phyloP scores from a whole-genome alignment of 768 basidiomycete species.

The Russula dissimulans region DNA sequence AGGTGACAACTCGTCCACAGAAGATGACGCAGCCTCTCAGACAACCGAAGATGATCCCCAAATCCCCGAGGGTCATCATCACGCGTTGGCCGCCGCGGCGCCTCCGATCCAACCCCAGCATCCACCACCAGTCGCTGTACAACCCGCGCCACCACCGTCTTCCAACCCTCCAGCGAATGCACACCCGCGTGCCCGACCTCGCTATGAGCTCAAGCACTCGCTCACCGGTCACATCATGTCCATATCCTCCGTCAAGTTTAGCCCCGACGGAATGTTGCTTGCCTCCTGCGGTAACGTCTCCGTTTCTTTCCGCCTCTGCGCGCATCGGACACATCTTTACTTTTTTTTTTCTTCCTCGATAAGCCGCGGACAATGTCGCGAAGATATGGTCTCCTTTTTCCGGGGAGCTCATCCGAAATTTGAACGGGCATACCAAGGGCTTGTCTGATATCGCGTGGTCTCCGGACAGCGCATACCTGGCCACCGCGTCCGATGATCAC shows the following conservation, averaged over 20 bases:
- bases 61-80: constrained; percentile 51
- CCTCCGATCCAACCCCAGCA: constrained; percentile 29
- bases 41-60: constrained; percentile 82
- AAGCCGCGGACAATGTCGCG: constrained; percentile 68
- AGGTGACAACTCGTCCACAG: constrained; percentile 37
- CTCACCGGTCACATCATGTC: constrained; percentile 72
- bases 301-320: background rate
- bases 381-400: constrained; percentile 82
- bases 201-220: constrained; percentile 59
- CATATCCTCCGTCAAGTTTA: constrained; percentile 87
- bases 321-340: background rate
- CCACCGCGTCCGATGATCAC: constrained; percentile 88
- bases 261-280: constrained; percentile 74
- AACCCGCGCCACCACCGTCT: background rate
- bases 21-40: constrained; percentile 64
- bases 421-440: constrained; percentile 70
- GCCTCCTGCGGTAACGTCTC: constrained; percentile 71
- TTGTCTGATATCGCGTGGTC: constrained; percentile 89
- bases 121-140: constrained; percentile 18
- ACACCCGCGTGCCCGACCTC: constrained; percentile 40
- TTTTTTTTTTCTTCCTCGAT: background rate
- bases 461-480: constrained; percentile 68
- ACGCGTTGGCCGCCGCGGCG: constrained; percentile 32
- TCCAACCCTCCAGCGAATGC: constrained; percentile 14
- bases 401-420: constrained; percentile 64